Conservation (phyloP, 2,329 filamentous ascomycete genomes). For the Fusarium keratoplasticum region DNA sequence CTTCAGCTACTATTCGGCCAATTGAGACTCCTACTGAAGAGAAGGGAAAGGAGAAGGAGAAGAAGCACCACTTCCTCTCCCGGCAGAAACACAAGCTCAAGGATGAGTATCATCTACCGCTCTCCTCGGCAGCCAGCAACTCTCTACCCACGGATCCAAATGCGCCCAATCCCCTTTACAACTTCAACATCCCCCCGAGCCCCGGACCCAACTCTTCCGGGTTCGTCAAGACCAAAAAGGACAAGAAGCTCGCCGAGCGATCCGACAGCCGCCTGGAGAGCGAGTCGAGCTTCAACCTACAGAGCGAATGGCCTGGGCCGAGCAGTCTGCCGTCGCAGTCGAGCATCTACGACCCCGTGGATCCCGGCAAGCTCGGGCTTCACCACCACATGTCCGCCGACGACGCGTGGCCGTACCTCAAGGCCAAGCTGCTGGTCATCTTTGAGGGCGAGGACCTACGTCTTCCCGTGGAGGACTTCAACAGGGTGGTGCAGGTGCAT, state of each 20-base stretch:
- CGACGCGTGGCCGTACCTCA: constrained; percentile 85
- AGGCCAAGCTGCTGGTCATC: constrained; percentile 79
- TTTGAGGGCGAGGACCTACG: constrained; percentile 86
- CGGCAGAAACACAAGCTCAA: constrained; percentile 83
- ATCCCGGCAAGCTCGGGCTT: constrained; percentile 66
- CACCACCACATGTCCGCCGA: constrained; percentile 78
- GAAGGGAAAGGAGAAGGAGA: constrained; percentile 72
- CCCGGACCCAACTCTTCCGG: constrained; percentile 72
- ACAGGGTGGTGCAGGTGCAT: constrained; percentile 81
- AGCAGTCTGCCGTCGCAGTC: constrained; percentile 62
- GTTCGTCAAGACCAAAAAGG: constrained; percentile 87
- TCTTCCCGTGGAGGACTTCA: constrained; percentile 86
- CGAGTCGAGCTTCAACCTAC: constrained; percentile 57
- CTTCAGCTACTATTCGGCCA: constrained; percentile 80
- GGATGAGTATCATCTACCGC: constrained; percentile 77
- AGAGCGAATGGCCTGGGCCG: constrained; percentile 64
- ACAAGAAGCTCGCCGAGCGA: constrained; percentile 84
- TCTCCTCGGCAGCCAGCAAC: constrained; percentile 82
- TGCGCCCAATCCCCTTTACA: constrained; percentile 82
- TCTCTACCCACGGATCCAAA: constrained; percentile 80
- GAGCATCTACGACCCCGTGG: constrained; percentile 64
- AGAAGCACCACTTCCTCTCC: constrained; percentile 83
- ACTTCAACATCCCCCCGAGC: constrained; percentile 79
- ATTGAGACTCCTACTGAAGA: constrained; percentile 62
- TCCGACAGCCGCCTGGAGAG: constrained; percentile 64